A percentile compares a stretch with the other conserved stretches of the same genome.
These are phyloP conservation scores for Penstemon eatonii DNA, from an alignment of 257 asterid species.

Conservation along the genomic window DNA sequence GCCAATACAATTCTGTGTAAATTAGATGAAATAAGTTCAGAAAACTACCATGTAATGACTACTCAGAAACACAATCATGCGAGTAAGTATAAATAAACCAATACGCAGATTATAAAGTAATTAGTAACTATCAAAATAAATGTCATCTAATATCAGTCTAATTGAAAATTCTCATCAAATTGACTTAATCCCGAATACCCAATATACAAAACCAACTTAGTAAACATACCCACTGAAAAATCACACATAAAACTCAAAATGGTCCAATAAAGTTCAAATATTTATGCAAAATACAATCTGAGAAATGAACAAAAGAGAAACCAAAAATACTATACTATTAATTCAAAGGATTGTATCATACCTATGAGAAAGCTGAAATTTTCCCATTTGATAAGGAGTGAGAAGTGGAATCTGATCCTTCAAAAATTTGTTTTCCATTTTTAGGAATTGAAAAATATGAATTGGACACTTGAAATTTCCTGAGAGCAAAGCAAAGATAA, in stretches of 20 bases:
- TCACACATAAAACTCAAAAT: background rate
- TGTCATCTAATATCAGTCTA: background rate
- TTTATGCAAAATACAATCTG: background rate
- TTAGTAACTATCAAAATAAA: background rate
- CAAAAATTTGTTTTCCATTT: constrained; percentile 33
- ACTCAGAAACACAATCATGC: too few species aligned
- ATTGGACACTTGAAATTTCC: too few species aligned
- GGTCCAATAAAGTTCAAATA: background rate
- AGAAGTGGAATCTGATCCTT: constrained; percentile 44
- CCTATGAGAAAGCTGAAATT: constrained; percentile 53
- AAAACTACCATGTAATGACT: background rate
- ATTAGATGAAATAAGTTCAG: background rate
- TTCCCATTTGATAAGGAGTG: constrained; percentile 52
- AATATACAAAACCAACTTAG: background rate
- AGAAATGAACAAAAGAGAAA: background rate
- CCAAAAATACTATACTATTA: background rate
- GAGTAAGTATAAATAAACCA: background rate
- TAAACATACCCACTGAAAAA: background rate
- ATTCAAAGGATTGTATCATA: constrained; percentile 2
- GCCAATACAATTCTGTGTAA: constrained; percentile 59
- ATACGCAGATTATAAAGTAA: background rate
- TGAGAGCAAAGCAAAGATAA: too few species aligned
- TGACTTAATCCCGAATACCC: background rate
- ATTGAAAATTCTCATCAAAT: background rate
- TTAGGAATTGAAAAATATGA: background rate